Percentiles rank a stretch among this genome's conserved stretches.
These are phyloP conservation scores for Auriscalpium orientale DNA, from an alignment of 768 basidiomycete genomes.

Conservation along the genomic window DNA sequence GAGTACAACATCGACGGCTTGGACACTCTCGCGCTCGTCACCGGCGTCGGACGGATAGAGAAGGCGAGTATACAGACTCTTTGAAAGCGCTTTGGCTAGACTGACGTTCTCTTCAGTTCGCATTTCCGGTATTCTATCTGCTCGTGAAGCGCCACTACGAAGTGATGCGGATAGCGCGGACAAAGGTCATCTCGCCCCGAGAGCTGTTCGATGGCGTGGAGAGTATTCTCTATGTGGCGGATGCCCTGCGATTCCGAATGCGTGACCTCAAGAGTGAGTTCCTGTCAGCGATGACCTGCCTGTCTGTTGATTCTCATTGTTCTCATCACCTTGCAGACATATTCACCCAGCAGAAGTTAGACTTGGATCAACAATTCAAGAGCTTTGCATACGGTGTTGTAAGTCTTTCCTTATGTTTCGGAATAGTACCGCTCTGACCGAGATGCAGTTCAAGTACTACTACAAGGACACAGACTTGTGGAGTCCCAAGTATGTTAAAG, in stretches of 20 bases:
- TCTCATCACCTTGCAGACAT: background rate
- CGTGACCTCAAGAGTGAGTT: background rate
- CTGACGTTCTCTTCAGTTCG: background rate
- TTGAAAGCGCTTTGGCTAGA: background rate
- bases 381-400: background rate
- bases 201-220: conserved; percentile 1
- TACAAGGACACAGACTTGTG: background rate
- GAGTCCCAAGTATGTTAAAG: background rate
- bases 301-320: background rate
- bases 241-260: background rate
- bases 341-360: background rate
- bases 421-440: background rate
- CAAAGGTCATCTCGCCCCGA: background rate
- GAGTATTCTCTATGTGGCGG: background rate
- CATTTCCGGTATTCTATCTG: conserved; percentile 2
- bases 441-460: background rate
- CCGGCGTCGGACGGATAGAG: conserved; percentile 18
- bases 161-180: background rate
- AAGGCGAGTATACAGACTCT: conserved; percentile 10
- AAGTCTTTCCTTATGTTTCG: background rate
- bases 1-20: conserved; percentile 19
- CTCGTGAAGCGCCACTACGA: conserved; percentile 8
- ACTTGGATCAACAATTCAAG: background rate
- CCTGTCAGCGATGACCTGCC: background rate
- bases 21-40: conserved; percentile 18